Base-by-base conservation (phyloP, 208 protist genomes). In the Trypanosoma rangeli region DNA sequence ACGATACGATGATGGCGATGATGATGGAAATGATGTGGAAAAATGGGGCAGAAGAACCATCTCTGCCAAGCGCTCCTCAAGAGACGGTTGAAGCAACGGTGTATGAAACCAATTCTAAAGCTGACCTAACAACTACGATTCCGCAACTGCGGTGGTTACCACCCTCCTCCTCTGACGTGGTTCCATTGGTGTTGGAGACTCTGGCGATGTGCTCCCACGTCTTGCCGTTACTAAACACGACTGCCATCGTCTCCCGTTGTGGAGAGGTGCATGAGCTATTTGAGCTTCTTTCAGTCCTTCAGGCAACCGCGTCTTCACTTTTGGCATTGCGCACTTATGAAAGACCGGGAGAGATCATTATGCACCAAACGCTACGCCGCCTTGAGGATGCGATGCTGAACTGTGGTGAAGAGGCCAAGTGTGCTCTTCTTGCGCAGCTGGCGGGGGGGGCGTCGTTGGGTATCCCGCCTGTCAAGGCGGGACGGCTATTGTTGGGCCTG, bases 131-230 rank as follows among this genome's bases (percentile, higher is more conserved):
- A 15, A 22, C 24, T 29, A 31, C 0, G 26, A 33, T 61, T 46
- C 12, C 33, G 9, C 33, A 13, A 20, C 68, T 95, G 53, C 76
- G 85, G 7, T 95, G 87, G 85, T 69, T 95, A 13, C 90, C 90
- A 18, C 74, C 79, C 24, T 80, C 81, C 66, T 77, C 87, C 3
- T 74, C 74, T 13, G 70, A 83, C 20, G 74, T 64, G 15, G 73
- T 88, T 26, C 71, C 83, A 0, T 78, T 94, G 28, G 66, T 78
- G 37, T 22, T 84, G 12, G 80, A 91, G 18, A 93, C 87, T 20
- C 73, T 95, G 5, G 82, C 84, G 9, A 71, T 94, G 12, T 69
- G 80, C 29, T 83, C 77, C 46, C 68, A 78, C 61, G 49, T 88
- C 5, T 49, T 93, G 4, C 75, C 80, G 10, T 54, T 76, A 22